Evolutionary conservation across 495 filamentous ascomycete species (phyloP), one percentile per base, ranked within the genome.

Genomic region (Hypoxylon lenormandii): DNA sequence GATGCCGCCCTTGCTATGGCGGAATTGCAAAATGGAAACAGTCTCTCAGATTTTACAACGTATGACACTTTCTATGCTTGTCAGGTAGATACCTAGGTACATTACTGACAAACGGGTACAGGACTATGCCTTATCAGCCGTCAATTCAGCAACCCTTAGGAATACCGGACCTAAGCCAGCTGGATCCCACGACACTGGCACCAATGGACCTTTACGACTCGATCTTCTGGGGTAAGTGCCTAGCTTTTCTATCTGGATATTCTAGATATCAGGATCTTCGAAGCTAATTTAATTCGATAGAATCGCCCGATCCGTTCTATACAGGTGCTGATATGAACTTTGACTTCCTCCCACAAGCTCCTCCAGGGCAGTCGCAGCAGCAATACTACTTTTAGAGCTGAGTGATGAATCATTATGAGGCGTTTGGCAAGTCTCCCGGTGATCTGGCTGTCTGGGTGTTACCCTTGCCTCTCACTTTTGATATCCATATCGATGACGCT

Each of bases 161-260:
- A 11, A 50, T 82, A 33, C 55, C 78, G 0, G 81, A 81, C n/a
- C 47, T 83, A 26, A 50, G 70, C 21, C 72, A 74, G 12, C 78
- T 83, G 18, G 82, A 83, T 53, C 81, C 80, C 8, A 68, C 77
- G 5, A 71, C 76, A 18, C 82, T 86, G 78, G 83, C 84, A 6
- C 84, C 84, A 4, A 82, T 87, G 83, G 84, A 87, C 21, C 75
- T 87, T 15, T 87, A 85, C 64, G 84, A 87, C 65, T 84, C 82
- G 3, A 87, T 87, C 42, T 87, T 86, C 54, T 86, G 84, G 82
- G 84, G 84, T 87, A 68, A 73, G 83, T 75, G 19, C 19, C 52
- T 21, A 7, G n/a, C n/a, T n/a, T n/a, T 21, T 26, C 4, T 11
- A 40, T 49, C 12, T 6, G 8, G 7, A 10, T 19, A 19, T 11